Evolutionary conservation across 2,329 filamentous ascomycete genomes (phyloP).

Genomic region (Pseudocercospora macadamiae): DNA sequence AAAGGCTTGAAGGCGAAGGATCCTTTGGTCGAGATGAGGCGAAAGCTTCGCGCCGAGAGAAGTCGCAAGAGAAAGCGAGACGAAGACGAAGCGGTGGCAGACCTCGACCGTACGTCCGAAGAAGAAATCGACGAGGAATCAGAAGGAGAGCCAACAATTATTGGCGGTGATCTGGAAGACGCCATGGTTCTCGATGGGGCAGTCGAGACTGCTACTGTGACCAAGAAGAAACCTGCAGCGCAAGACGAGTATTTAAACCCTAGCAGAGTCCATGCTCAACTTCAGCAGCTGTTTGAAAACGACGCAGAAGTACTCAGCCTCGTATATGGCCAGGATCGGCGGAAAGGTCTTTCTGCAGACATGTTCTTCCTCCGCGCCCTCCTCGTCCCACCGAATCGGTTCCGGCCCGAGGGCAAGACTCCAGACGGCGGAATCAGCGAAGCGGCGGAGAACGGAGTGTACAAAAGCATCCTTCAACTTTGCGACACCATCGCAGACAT

Average conservation of each 20-base stretch:
- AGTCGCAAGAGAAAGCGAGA: slow-evolving; percentile 52
- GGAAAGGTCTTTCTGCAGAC: slow-evolving; percentile 50
- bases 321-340: slow-evolving; percentile 61
- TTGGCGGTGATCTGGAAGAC: slow-evolving; percentile 46
- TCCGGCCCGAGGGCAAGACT: slow-evolving; percentile 81
- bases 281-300: slow-evolving; percentile 80
- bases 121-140: slow-evolving; percentile 38
- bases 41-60: slow-evolving; percentile 43
- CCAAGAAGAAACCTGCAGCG: slow-evolving; percentile 45
- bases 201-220: slow-evolving; percentile 37
- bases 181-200: slow-evolving; percentile 52
- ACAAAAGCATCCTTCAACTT: slow-evolving; percentile 78
- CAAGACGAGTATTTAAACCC: slow-evolving; percentile 77
- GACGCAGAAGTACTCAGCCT: slow-evolving; percentile 82
- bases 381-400: slow-evolving; percentile 89
- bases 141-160: slow-evolving; percentile 38
- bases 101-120: slow-evolving; percentile 58
- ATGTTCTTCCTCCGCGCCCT: slow-evolving; percentile 94
- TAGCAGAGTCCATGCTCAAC: slow-evolving; percentile 77
- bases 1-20: slow-evolving; percentile 69
- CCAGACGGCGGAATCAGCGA: slow-evolving; percentile 82
- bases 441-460: slow-evolving; percentile 82
- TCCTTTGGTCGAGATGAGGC: slow-evolving; percentile 64
- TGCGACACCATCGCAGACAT: slow-evolving; percentile 76
- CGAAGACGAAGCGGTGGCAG: slow-evolving; percentile 71